Percentiles rank a stretch among this genome's conserved stretches.
Evolutionary conservation across 805 yeast genomes (phyloP).

Genomic region (Candida vaughaniae): DNA sequence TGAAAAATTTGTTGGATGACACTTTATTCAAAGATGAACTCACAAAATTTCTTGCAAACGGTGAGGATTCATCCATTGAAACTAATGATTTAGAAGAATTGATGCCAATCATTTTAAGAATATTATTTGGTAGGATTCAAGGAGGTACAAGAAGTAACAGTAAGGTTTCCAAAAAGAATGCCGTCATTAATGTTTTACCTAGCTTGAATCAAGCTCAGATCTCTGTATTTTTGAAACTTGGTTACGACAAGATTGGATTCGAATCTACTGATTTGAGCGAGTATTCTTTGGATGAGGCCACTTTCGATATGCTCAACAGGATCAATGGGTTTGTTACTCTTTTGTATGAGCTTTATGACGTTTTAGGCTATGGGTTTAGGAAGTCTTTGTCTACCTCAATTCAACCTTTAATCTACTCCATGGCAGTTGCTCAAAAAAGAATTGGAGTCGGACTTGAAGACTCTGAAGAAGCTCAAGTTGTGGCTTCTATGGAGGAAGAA

Average conservation of each 20-base stretch:
- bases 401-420: conserved; percentile 55
- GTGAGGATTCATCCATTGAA: conserved; percentile 53
- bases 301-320: conserved; percentile 41
- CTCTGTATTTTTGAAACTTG: conserved; percentile 58
- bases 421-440: conserved; percentile 49
- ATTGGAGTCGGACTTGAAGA: conserved; percentile 6
- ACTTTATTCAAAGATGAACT: conserved; percentile 84
- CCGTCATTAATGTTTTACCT: conserved; percentile 64
- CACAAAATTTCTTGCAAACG: conserved; percentile 54
- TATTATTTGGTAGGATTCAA: conserved; percentile 85
- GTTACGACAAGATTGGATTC: conserved; percentile 53
- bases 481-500: conserved; percentile 11
- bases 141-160: conserved; percentile 63
- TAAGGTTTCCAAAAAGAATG: conserved; percentile 68
- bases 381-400: conserved; percentile 50
- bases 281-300: conserved; percentile 19
- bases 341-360: conserved; percentile 51
- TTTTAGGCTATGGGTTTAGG: conserved; percentile 58
- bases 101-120: conserved; percentile 72
- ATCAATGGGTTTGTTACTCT: conserved; percentile 66
- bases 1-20: conserved; percentile 77
- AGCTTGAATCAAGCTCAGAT: conserved; percentile 54
- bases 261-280: conserved; percentile 16
- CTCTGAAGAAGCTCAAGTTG: conserved; percentile 10
- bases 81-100: conserved; percentile 56